phyloP scores from a whole-genome alignment of 805 yeast genomes.

The Wickerhamiella shivajii region DNA sequence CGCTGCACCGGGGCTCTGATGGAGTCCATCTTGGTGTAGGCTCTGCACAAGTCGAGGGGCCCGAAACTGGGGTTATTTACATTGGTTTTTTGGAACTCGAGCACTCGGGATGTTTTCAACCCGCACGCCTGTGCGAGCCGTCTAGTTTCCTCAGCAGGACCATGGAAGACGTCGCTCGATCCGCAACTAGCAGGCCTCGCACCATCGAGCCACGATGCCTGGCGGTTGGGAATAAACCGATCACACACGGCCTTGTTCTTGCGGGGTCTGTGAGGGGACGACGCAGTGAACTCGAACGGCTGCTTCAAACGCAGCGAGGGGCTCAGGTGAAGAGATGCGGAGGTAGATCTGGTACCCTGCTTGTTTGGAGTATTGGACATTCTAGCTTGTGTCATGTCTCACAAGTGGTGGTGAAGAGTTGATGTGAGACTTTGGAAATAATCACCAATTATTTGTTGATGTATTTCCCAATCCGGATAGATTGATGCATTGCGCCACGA shows the following conservation, averaged over 20 bases:
- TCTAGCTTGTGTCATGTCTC: too few species aligned
- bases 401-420: too few species aligned
- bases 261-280: neutral
- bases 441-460: too few species aligned
- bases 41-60: constrained; percentile 25
- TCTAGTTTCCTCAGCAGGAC: neutral
- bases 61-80: too few species aligned
- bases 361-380: too few species aligned
- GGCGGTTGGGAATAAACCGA: constrained; percentile 8
- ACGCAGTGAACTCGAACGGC: neutral
- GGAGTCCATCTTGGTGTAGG: constrained; percentile 24
- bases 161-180: neutral
- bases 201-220: neutral
- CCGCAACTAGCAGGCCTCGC: neutral
- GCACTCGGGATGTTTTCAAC: constrained; percentile 61
- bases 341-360: neutral
- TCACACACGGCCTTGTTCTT: neutral
- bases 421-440: too few species aligned
- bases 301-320: neutral
- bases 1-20: constrained; percentile 28
- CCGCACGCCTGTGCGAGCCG: constrained; percentile 84
- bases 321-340: neutral
- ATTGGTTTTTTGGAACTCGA: constrained; percentile 71
- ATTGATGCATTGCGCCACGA: too few species aligned
- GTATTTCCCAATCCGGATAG: too few species aligned